Evolutionary conservation across 106 monocot genomes (phyloP), one percentile per base, ranked within the genome.

Genomic region (Dioscorea alata): DNA sequence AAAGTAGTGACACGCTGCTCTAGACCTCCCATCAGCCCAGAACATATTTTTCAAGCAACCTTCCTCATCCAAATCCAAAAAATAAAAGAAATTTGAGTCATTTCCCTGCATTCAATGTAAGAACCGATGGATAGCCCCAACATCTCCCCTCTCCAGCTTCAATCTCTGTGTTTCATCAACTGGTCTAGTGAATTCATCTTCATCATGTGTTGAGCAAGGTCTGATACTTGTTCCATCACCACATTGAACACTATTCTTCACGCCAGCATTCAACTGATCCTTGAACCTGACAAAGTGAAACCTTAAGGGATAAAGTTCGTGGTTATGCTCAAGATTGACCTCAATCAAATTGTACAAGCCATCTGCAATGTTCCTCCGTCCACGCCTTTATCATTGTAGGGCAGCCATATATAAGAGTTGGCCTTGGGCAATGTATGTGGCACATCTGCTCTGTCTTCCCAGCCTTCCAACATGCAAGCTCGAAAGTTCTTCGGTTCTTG

Each of bases 261-360:
- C 34, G 3, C 63, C 71, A 0, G 77, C 87, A 12, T 79, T 73
- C 6, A 81, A 64, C 34, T 81, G 66, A 33, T 34, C 34, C 34
- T 34, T 34, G 34, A 34, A 34, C 34, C 34, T 34, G 34, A 34
- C 34, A 34, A 34, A 34, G 3, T 7, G 34, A 34, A 34, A 7
- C 34, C 34, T 34, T 7, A 34, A 34, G 3, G 34, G 34, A 34
- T 34, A 34, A 34, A 34, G 34, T 34, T 34, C 34, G 7, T 34
- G 34, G 34, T 34, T 34, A 34, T 34, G 34, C 34, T 34, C 34
- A 34, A 34, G 34, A 34, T 34, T 34, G 34, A 34, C 34, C 7
- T 34, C 34, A 34, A 34, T 34, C 34, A 34, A 34, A 34, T 34
- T 34, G 34, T 34, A 34, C 34, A 34, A 34, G 34, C 34, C 34